Evolutionary conservation across 1,284 basidiomycete genomes (phyloP), one percentile per base, ranked within the genome.

Genomic region (Apiotrichum siamense): DNA sequence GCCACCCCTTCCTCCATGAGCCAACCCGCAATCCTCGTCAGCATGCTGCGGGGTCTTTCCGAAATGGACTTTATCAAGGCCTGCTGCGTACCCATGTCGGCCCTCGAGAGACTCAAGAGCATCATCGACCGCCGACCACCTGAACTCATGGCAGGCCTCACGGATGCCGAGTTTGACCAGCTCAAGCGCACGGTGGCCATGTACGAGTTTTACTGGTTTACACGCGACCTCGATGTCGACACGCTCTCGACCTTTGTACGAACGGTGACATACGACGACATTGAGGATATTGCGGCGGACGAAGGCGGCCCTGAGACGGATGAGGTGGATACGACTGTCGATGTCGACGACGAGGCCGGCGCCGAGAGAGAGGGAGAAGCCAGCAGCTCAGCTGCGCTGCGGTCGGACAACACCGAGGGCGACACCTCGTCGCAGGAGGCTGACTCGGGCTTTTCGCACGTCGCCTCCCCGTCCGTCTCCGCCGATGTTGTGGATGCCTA

Each of bases 131-230:
- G 98, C 92, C 7, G 90, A 85, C 1, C 94, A 94, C 78, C 97
- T 92, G 52, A 93, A 84, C 75, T 97, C 93, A 85, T 98, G 94
- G 74, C 97, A 93, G 31, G 96, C 90, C 51, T 72, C 66, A 52
- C 98, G 94, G 58, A 97, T 94, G 60, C 97, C 88, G 75, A 98
- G 98, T 75, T 96, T 97, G 58, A 94, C 93, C 42, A 94, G 83
- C 77, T 98, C 94, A 26, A 43, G 17, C 41, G 41, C 20, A 29
- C 27, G 73, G 80, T 74, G 69, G 79, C 77, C 39, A 77, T 79
- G 75, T 76, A 53, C 18, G 26, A 37, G 18, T 43, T 43, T 18
- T 43, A 43, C 41, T 43, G 41, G 41, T 43, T 43, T n/a, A 43
- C 41, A 12, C 26, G n/a, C n/a, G 20, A 43, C 7, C 41, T 43